Conservation (phyloP, 2,329 filamentous ascomycete genomes). For the Aspergillus bombycis region DNA sequence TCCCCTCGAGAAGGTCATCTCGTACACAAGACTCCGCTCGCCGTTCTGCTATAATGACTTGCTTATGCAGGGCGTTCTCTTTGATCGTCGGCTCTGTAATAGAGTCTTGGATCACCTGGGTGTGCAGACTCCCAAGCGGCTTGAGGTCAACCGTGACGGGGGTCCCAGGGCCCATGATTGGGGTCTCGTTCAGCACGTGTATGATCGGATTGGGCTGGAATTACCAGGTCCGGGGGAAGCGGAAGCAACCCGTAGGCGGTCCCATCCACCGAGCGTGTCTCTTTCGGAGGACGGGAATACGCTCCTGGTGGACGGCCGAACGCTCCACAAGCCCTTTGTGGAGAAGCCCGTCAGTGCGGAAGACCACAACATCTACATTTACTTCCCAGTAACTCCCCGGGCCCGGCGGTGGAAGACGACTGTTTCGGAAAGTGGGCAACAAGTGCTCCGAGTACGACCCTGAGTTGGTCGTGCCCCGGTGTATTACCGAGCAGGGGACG, state of each 20-base stretch:
- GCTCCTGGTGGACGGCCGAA: constrained; percentile 75
- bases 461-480: constrained; percentile 72
- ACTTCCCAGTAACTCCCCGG: constrained; percentile 68
- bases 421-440: constrained; percentile 94
- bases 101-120: constrained; percentile 79
- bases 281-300: constrained; percentile 81
- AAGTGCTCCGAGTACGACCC: constrained; percentile 90
- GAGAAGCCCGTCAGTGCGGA: constrained; percentile 93
- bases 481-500: constrained; percentile 73
- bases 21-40: constrained; percentile 83
- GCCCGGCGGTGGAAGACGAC: constrained; percentile 74
- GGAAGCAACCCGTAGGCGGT: constrained; percentile 43
- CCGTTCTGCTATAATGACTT: constrained; percentile 94
- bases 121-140: constrained; percentile 77
- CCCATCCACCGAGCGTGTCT: constrained; percentile 76
- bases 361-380: constrained; percentile 95
- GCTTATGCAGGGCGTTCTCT: constrained; percentile 89
- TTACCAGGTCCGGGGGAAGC: not conserved
- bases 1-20: constrained; percentile 87
- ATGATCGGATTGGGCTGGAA: not conserved
- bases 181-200: not conserved
- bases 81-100: constrained; percentile 86
- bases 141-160: constrained; percentile 88
- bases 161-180: constrained; percentile 67
- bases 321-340: constrained; percentile 85